These are phyloP conservation scores for Prototheca wickerhamii DNA, from an alignment of 163 green algal genomes.

Conservation along the genomic window DNA sequence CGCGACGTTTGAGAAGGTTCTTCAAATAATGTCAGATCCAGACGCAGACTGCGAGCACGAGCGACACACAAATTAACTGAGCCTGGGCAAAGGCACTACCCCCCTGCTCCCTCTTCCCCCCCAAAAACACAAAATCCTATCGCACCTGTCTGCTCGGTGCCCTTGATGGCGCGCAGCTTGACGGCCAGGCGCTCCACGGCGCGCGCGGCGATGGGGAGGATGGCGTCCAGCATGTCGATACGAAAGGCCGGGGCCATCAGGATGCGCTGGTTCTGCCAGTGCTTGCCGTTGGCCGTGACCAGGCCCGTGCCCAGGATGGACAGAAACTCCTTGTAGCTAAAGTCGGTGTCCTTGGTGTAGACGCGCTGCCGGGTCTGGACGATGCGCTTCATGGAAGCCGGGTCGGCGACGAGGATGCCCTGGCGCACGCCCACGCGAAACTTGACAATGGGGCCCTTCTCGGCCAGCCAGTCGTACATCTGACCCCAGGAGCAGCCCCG, in stretches of 20 bases:
- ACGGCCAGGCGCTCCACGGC: conserved; percentile 57
- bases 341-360: conserved; percentile 85
- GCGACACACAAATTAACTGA: too few relatives aligned
- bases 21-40: neutral
- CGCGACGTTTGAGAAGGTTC: too few relatives aligned
- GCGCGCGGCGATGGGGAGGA: conserved; percentile 69
- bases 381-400: conserved; percentile 64
- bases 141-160: conserved; percentile 27
- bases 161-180: conserved; percentile 57
- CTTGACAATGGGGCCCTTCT: conserved; percentile 34
- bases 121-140: neutral
- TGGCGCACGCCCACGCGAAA: conserved; percentile 53
- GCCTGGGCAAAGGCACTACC: too few relatives aligned
- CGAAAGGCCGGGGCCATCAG: conserved; percentile 78
- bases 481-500: conserved; percentile 23
- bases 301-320: conserved; percentile 87
- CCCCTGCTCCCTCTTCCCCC: too few relatives aligned
- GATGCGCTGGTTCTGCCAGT: conserved; percentile 86
- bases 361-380: conserved; percentile 75
- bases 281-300: conserved; percentile 77
- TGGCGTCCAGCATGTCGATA: conserved; percentile 84
- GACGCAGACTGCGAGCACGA: neutral
- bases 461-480: conserved; percentile 29
- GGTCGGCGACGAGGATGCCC: conserved; percentile 59
- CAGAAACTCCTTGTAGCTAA: conserved; percentile 86